Conservation (phyloP, 129 eudicot genomes). For the Arctium lappa region DNA sequence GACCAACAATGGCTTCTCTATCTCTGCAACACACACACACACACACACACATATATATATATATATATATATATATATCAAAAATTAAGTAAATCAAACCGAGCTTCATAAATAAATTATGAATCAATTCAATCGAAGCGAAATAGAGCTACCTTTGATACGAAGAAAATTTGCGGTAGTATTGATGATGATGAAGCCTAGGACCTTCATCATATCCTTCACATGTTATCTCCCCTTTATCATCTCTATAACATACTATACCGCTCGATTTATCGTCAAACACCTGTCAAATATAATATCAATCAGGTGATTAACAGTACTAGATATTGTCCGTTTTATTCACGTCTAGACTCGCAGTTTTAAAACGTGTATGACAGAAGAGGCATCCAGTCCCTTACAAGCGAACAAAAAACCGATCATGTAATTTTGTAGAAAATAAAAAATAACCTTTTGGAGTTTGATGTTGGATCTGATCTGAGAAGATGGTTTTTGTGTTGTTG, state of each 20-base stretch:
- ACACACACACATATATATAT: no score
- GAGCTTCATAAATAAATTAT: neutral
- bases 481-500: neutral
- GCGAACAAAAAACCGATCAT: neutral
- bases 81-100: neutral
- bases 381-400: neutral
- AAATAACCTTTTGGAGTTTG: conserved; percentile 14
- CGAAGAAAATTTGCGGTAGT: neutral
- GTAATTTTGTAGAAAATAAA: neutral
- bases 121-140: no score
- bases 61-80: neutral
- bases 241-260: conserved; percentile 51
- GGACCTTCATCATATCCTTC: conserved; percentile 74
- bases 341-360: neutral
- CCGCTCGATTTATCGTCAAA: conserved; percentile 51
- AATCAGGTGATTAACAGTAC: neutral
- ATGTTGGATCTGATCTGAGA: conserved; percentile 30
- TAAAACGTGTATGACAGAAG: neutral
- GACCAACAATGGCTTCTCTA: conserved; percentile 9
- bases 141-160: neutral
- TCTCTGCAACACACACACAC: neutral
- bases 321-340: neutral
- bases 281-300: conserved; percentile 20
- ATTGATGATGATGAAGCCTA: conserved; percentile 20
- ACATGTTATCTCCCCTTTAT: conserved; percentile 53